Evolutionary conservation across 2,329 filamentous ascomycete genomes (phyloP).

Genomic region (Cordyceps cateniannulata): DNA sequence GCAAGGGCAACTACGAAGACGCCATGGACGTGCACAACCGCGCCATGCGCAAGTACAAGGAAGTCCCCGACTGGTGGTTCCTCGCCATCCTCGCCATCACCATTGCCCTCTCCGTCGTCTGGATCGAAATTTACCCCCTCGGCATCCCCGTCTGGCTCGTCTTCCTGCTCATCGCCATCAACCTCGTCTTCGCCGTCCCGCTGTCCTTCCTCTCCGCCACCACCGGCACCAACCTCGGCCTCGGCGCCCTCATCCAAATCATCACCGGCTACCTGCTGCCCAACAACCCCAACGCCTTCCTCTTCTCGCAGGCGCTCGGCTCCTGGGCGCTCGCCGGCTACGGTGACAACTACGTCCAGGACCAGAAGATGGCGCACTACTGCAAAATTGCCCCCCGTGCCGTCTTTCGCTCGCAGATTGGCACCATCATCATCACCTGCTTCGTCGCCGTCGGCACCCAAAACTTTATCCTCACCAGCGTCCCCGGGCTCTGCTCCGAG

Average conservation of each 20-base stretch:
- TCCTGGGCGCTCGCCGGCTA: conserved; percentile 24
- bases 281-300: conserved; percentile 18
- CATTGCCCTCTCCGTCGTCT: conserved; percentile 24
- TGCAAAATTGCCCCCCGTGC: conserved; percentile 42
- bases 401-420: conserved; percentile 41
- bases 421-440: conserved; percentile 39
- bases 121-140: conserved; percentile 20
- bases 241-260: conserved; percentile 36
- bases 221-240: conserved; percentile 36
- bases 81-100: conserved; percentile 30
- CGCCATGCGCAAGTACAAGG: conserved; percentile 34
- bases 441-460: conserved; percentile 39
- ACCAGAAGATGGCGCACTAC: conserved; percentile 46
- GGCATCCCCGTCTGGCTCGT: conserved; percentile 21
- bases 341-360: conserved; percentile 36
- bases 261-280: conserved; percentile 24
- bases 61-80: conserved; percentile 44
- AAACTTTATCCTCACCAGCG: conserved; percentile 34
- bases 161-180: conserved; percentile 24
- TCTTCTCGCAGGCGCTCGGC: conserved; percentile 11
- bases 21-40: conserved; percentile 35
- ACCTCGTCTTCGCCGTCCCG: conserved; percentile 36
- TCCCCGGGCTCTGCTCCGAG: conserved; percentile 26
- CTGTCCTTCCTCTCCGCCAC: conserved; percentile 38
- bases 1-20: conserved; percentile 34